Percentiles rank a stretch among this genome's conserved stretches.
These are phyloP conservation scores for Alternaria panax DNA, from an alignment of 2,329 filamentous ascomycete species.

Conservation along the genomic window DNA sequence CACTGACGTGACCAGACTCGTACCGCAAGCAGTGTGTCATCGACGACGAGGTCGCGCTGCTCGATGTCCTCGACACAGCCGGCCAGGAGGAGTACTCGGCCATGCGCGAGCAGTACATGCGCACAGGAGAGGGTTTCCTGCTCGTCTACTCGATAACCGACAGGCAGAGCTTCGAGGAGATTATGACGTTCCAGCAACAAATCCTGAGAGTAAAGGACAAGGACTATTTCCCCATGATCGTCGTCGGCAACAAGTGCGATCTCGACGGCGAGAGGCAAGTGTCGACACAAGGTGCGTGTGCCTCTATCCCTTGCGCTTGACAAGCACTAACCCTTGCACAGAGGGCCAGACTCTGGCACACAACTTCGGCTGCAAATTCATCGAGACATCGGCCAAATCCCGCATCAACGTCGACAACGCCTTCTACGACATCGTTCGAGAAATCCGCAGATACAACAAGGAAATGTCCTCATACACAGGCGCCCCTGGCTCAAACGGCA, in stretches of 20 bases:
- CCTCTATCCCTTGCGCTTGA: conserved; percentile 1
- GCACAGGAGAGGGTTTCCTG: conserved; percentile 96
- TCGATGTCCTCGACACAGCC: conserved; percentile 97
- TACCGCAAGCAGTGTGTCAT: conserved; percentile 99
- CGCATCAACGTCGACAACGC: conserved; percentile 98
- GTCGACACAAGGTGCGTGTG: conserved; percentile 80
- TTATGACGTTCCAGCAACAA: conserved; percentile 98
- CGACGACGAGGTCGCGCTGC: conserved; percentile 95
- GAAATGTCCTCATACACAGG: conserved; percentile 91
- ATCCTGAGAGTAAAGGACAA: conserved; percentile 99
- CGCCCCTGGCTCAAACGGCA: conserved; percentile 64
- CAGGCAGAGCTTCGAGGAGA: conserved; percentile 96
- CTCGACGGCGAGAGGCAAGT: conserved; percentile 91
- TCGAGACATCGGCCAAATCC: conserved; percentile 98
- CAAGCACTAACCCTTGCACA: conserved; percentile 52
- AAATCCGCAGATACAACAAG: conserved; percentile 98
- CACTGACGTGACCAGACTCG: conserved; percentile 71
- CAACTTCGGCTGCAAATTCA: conserved; percentile 95
- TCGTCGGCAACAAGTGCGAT: conserved; percentile 99
- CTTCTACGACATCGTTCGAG: conserved; percentile 97
- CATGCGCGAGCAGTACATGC: conserved; percentile 99
- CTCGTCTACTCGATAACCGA: conserved; percentile 99
- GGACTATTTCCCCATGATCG: conserved; percentile 99
- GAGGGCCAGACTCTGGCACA: conserved; percentile 88
- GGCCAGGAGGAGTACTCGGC: conserved; percentile 99